phyloP scores from a whole-genome alignment of 768 basidiomycete species.

The Psilocybe sp. region DNA sequence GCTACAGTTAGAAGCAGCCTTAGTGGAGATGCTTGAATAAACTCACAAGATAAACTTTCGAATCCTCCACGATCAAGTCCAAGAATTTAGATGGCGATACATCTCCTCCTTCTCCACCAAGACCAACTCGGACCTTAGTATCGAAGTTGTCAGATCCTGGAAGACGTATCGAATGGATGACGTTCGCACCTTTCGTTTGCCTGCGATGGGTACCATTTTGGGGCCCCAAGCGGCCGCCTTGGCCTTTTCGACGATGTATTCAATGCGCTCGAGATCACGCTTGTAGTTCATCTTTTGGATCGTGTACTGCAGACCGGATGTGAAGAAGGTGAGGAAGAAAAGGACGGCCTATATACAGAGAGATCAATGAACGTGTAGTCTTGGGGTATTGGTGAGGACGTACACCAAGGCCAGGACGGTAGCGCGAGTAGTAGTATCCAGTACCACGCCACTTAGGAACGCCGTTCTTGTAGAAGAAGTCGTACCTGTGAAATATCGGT shows the following conservation, averaged over 20 bases:
- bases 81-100: slow-evolving; percentile 48
- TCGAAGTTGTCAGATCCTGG: slow-evolving; percentile 1
- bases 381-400: slow-evolving; percentile 15
- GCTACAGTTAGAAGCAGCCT: neutral
- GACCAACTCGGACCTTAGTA: slow-evolving; percentile 65
- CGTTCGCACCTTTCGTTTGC: slow-evolving; percentile 61
- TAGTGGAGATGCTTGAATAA: neutral
- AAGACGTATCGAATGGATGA: neutral
- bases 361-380: slow-evolving; percentile 8
- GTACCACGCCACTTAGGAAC: slow-evolving; percentile 96
- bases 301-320: slow-evolving; percentile 80
- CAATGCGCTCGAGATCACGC: slow-evolving; percentile 69
- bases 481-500: slow-evolving; percentile 51
- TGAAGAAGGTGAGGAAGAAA: slow-evolving; percentile 71
- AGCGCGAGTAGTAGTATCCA: slow-evolving; percentile 95
- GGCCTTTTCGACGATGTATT: slow-evolving; percentile 59
- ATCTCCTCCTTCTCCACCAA: slow-evolving; percentile 64
- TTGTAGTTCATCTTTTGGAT: slow-evolving; percentile 77
- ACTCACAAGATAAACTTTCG: slow-evolving; percentile 74
- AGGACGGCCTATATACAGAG: slow-evolving; percentile 59
- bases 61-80: slow-evolving; percentile 81
- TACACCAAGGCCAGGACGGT: slow-evolving; percentile 87
- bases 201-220: slow-evolving; percentile 60
- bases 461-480: slow-evolving; percentile 96
- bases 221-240: slow-evolving; percentile 79